Percentiles rank a stretch among this genome's conserved stretches.
Conservation (phyloP, 208 protist genomes). For the Novymonas esmeraldas region DNA sequence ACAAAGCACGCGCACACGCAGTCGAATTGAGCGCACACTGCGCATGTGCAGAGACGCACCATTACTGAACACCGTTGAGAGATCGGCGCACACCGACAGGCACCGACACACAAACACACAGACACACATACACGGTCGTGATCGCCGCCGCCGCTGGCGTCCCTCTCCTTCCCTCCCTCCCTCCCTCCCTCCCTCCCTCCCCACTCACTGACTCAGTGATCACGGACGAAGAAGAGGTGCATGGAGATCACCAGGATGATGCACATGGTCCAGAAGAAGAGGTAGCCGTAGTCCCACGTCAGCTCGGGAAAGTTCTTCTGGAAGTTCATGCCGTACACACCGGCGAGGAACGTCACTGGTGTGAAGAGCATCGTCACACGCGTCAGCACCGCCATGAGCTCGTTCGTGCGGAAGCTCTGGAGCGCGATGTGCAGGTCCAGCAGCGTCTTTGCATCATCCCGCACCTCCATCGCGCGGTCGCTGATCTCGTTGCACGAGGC, state of each 20-base stretch:
- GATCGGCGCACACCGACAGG: not conserved
- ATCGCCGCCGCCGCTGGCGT: not conserved
- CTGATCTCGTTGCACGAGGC: constrained; percentile 70
- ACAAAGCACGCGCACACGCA: too few relatives aligned
- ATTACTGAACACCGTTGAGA: too few relatives aligned
- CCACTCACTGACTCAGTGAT: constrained; percentile 2
- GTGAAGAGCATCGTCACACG: constrained; percentile 87
- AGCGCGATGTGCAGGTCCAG: constrained; percentile 84
- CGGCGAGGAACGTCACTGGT: constrained; percentile 85
- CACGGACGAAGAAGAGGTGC: constrained; percentile 56
- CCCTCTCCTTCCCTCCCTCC: not conserved
- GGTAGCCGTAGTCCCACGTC: constrained; percentile 70
- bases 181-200: not conserved
- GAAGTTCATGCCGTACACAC: constrained; percentile 94
- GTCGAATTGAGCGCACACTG: too few relatives aligned
- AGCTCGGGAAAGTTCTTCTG: constrained; percentile 75
- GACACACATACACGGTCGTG: not conserved
- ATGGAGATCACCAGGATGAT: constrained; percentile 54
- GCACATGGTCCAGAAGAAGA: constrained; percentile 73
- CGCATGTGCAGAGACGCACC: too few relatives aligned
- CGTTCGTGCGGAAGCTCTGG: constrained; percentile 82
- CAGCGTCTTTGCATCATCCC: constrained; percentile 83
- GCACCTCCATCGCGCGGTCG: constrained; percentile 77
- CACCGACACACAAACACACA: not conserved
- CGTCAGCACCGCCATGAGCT: constrained; percentile 91